phyloP scores from a whole-genome alignment of 768 basidiomycete genomes.

The Suillus decipiens region DNA sequence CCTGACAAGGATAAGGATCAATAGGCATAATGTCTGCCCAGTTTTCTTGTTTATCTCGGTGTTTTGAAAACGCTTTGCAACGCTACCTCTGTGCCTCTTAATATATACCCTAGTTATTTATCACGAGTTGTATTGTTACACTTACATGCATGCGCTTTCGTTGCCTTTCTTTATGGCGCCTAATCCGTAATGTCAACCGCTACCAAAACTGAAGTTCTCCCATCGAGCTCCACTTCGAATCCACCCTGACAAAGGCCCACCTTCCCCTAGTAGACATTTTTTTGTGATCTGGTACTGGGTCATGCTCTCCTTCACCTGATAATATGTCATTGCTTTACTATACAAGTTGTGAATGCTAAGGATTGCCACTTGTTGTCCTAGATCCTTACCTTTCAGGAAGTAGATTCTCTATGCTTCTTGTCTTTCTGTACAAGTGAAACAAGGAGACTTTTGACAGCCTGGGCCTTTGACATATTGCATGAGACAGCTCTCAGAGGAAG shows the following conservation, averaged over 20 bases:
- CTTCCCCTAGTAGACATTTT: slow-evolving; percentile 41
- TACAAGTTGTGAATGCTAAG: background rate
- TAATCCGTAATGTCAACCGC: slow-evolving; percentile 6
- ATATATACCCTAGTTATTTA: slow-evolving; percentile 3
- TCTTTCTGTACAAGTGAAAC: slow-evolving; percentile 45
- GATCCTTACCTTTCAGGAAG: slow-evolving; percentile 14
- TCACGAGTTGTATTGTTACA: background rate
- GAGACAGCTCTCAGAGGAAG: background rate
- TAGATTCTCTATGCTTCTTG: slow-evolving; percentile 18
- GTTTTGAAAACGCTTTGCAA: slow-evolving; percentile 12
- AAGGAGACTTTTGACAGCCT: slow-evolving; percentile 54
- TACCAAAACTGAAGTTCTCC: slow-evolving; percentile 48
- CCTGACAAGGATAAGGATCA: slow-evolving; percentile 34
- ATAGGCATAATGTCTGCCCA: slow-evolving; percentile 8
- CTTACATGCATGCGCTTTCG: background rate
- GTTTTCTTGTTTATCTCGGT: background rate
- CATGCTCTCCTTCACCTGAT: slow-evolving; percentile 42
- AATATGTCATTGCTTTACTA: slow-evolving; percentile 43
- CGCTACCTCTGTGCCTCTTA: background rate
- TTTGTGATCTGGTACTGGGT: slow-evolving; percentile 56
- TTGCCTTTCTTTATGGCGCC: slow-evolving; percentile 1
- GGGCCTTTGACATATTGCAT: slow-evolving; percentile 41
- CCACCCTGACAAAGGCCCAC: slow-evolving; percentile 64
- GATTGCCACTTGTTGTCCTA: background rate
- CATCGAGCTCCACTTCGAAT: slow-evolving; percentile 51